Evolutionary conservation across 257 asterid species (phyloP).

Genomic region (Solanum etuberosum): DNA sequence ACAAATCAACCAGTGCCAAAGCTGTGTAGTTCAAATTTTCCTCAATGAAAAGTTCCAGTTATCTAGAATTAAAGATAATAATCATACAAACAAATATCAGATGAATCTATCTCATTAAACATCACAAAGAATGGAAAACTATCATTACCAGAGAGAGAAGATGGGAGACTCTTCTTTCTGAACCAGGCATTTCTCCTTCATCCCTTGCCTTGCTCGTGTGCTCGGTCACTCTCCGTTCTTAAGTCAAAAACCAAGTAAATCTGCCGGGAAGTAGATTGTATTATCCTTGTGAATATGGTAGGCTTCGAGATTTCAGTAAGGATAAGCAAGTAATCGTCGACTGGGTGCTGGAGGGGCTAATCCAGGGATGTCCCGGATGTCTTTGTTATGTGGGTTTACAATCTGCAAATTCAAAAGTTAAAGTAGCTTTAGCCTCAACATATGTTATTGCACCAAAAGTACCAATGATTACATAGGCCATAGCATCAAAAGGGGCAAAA

Average conservation of each 20-base stretch:
- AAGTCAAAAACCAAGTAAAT: background rate
- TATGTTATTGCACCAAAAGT: background rate
- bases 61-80: background rate
- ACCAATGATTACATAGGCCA: no score
- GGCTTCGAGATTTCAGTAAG: slow-evolving; percentile 8
- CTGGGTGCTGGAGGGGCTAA: slow-evolving; percentile 92
- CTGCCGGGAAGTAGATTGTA: background rate
- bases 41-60: background rate
- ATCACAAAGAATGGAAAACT: background rate
- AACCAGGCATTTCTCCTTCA: background rate
- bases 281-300: background rate
- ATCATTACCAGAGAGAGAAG: background rate
- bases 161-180: background rate
- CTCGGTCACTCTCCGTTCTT: background rate
- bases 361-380: slow-evolving; percentile 85
- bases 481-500: no score
- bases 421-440: background rate
- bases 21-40: background rate
- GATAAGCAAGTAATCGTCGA: slow-evolving; percentile 60
- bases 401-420: slow-evolving; percentile 34
- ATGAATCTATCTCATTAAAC: background rate
- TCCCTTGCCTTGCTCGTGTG: background rate
- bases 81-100: background rate
- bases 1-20: background rate
- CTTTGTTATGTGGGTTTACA: slow-evolving; percentile 75